phyloP scores from a whole-genome alignment of 129 eudicot species.

The Dittrichia graveolens region DNA sequence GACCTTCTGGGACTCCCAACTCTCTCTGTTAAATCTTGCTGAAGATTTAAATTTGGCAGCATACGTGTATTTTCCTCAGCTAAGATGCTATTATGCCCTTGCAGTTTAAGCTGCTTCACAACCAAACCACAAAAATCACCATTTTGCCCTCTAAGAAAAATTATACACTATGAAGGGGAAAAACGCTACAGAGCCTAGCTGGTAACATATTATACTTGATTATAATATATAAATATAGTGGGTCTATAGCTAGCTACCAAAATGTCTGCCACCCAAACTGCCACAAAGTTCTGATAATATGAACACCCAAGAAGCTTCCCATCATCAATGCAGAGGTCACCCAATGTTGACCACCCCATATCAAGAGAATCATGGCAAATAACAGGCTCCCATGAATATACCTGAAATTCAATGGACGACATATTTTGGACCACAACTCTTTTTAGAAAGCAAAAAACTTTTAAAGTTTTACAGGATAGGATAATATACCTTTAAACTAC shows the following conservation, averaged over 20 bases:
- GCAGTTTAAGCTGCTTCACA: slow-evolving; percentile 58
- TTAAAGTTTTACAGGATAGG: not conserved
- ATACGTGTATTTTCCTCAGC: slow-evolving; percentile 41
- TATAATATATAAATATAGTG: not conserved
- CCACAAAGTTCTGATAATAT: slow-evolving; percentile 81
- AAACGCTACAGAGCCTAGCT: not conserved
- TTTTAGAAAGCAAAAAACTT: slow-evolving; percentile 5
- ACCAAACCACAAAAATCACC: slow-evolving; percentile 17
- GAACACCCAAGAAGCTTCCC: slow-evolving; percentile 90
- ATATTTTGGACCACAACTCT: slow-evolving; percentile 14
- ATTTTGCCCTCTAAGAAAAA: not conserved
- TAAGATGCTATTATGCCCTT: slow-evolving; percentile 38
- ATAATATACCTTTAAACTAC: slow-evolving; percentile 67
- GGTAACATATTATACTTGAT: slow-evolving; percentile 6
- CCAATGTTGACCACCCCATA: slow-evolving; percentile 92
- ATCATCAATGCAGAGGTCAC: slow-evolving; percentile 83
- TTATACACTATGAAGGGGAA: not conserved
- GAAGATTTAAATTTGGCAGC: slow-evolving; percentile 42
- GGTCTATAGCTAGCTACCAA: slow-evolving; percentile 45
- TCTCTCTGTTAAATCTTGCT: slow-evolving; percentile 51
- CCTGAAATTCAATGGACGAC: slow-evolving; percentile 45
- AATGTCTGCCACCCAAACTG: slow-evolving; percentile 90
- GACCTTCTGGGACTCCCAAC: slow-evolving; percentile 55
- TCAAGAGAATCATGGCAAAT: slow-evolving; percentile 85
- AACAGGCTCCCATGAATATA: slow-evolving; percentile 99